phyloP scores from a whole-genome alignment of 2,329 filamentous ascomycete species.

The Colletotrichum sp. region DNA sequence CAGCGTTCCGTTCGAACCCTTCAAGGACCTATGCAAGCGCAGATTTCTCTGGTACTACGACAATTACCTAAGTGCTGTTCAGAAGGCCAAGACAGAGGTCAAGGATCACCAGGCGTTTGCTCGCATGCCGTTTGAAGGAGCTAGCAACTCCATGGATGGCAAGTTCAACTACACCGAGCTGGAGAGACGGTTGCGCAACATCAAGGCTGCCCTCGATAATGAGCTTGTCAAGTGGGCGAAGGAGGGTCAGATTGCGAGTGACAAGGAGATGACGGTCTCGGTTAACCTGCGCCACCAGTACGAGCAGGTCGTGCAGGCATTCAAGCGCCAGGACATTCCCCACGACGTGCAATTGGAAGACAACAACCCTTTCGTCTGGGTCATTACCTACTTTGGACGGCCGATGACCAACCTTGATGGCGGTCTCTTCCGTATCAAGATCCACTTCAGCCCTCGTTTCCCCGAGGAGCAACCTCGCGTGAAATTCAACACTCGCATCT shows the following conservation, averaged over 20 bases:
- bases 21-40: slow-evolving; percentile 88
- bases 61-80: slow-evolving; percentile 77
- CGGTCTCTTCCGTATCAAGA: slow-evolving; percentile 81
- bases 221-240: slow-evolving; percentile 76
- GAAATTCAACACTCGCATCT: slow-evolving; percentile 79
- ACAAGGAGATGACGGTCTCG: slow-evolving; percentile 75
- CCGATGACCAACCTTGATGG: slow-evolving; percentile 95
- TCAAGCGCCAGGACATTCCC: slow-evolving; percentile 74
- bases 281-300: slow-evolving; percentile 85
- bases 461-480: slow-evolving; percentile 89
- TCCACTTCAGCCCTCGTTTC: slow-evolving; percentile 83
- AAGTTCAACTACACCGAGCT: slow-evolving; percentile 82
- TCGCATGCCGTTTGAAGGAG: slow-evolving; percentile 87
- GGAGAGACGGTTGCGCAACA: slow-evolving; percentile 68
- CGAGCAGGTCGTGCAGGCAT: slow-evolving; percentile 78
- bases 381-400: slow-evolving; percentile 85
- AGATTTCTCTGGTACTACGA: slow-evolving; percentile 97
- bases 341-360: slow-evolving; percentile 79
- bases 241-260: slow-evolving; percentile 68
- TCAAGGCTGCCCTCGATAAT: slow-evolving; percentile 73
- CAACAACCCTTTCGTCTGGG: slow-evolving; percentile 89
- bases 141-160: slow-evolving; percentile 83
- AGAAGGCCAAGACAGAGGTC: slow-evolving; percentile 67
- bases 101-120: slow-evolving; percentile 69
- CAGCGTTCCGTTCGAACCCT: slow-evolving; percentile 75